Conservation (phyloP, 2,329 filamentous ascomycete genomes). For the Oidium heveae region DNA sequence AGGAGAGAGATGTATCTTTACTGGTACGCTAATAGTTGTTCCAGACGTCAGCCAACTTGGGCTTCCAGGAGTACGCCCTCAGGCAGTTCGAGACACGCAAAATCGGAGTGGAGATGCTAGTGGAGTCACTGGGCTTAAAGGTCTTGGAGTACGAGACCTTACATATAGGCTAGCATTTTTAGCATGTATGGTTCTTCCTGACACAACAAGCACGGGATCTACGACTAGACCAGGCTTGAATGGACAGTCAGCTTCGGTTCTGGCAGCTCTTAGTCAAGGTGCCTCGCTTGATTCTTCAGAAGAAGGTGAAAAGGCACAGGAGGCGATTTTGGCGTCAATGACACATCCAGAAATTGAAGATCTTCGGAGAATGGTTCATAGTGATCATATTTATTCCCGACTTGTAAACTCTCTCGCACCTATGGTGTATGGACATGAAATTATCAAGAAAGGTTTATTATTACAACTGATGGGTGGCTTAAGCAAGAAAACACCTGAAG, state of each 20-base stretch:
- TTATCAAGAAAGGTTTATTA: constrained; percentile 90
- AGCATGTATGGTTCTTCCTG: constrained; percentile 83
- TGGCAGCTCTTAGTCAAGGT: constrained; percentile 57
- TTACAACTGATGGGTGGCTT: constrained; percentile 93
- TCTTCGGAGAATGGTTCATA: constrained; percentile 77
- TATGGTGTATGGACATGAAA: constrained; percentile 90
- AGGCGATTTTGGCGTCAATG: constrained; percentile 65
- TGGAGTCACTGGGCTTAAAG: constrained; percentile 71
- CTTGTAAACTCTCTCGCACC: constrained; percentile 85
- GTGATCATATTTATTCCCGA: constrained; percentile 79
- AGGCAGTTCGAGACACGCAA: constrained; percentile 61
- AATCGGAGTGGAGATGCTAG: constrained; percentile 54
- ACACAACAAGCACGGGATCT: constrained; percentile 58
- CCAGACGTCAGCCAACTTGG: constrained; percentile 90
- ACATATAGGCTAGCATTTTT: constrained; percentile 95
- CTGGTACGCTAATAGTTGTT: constrained; percentile 83
- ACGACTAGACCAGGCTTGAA: constrained; percentile 40
- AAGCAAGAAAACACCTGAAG: constrained; percentile 71
- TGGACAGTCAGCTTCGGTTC: constrained; percentile 58
- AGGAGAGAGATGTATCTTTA: constrained; percentile 95
- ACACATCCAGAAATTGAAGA: constrained; percentile 76
- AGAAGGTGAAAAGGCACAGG: constrained; percentile 64
- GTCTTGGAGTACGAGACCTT: constrained; percentile 78
- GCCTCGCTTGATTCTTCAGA: constrained; percentile 40
- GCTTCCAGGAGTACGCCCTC: constrained; percentile 61